phyloP scores from a whole-genome alignment of 2,329 filamentous ascomycete species.

The Penicillium expansum region DNA sequence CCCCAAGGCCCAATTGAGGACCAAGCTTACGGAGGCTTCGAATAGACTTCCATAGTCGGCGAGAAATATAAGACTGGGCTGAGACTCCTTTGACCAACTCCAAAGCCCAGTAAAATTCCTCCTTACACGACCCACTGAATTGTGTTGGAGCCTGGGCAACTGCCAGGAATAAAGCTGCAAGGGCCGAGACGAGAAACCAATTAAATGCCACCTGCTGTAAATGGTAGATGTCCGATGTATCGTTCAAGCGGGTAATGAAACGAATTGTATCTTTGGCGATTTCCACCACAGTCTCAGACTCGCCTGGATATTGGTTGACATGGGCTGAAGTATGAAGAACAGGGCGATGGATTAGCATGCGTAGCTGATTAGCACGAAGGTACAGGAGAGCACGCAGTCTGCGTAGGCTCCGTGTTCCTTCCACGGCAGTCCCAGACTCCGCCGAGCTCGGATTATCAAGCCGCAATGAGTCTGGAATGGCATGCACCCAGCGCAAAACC shows the following conservation, averaged over 20 bases:
- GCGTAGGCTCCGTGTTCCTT: slow-evolving; percentile 58
- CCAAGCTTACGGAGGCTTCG: slow-evolving; percentile 59
- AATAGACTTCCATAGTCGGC: slow-evolving; percentile 62
- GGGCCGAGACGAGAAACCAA: slow-evolving; percentile 62
- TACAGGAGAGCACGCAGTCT: slow-evolving; percentile 81
- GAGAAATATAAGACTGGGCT: slow-evolving; percentile 59
- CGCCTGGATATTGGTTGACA: slow-evolving; percentile 70
- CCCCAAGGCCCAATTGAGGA: slow-evolving; percentile 55
- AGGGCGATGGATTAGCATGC: slow-evolving; percentile 82
- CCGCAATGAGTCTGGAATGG: slow-evolving; percentile 62
- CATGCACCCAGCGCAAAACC: slow-evolving; percentile 77
- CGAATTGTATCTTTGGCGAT: slow-evolving; percentile 64
- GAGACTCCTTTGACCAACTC: slow-evolving; percentile 62
- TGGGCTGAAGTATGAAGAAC: slow-evolving; percentile 71
- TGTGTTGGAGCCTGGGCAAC: slow-evolving; percentile 61
- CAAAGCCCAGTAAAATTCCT: slow-evolving; percentile 65
- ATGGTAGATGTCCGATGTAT: slow-evolving; percentile 60
- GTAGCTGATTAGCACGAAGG: slow-evolving; percentile 83
- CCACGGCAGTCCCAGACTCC: slow-evolving; percentile 42
- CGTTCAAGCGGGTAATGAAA: slow-evolving; percentile 59
- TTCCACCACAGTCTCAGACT: slow-evolving; percentile 66
- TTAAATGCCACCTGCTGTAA: slow-evolving; percentile 64
- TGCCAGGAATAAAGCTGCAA: slow-evolving; percentile 62
- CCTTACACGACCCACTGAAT: slow-evolving; percentile 56
- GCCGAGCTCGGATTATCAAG: slow-evolving; percentile 55